Base-by-base conservation (phyloP, 108 stramenopile genomes). In the Pseudonitzschia multiseries region DNA sequence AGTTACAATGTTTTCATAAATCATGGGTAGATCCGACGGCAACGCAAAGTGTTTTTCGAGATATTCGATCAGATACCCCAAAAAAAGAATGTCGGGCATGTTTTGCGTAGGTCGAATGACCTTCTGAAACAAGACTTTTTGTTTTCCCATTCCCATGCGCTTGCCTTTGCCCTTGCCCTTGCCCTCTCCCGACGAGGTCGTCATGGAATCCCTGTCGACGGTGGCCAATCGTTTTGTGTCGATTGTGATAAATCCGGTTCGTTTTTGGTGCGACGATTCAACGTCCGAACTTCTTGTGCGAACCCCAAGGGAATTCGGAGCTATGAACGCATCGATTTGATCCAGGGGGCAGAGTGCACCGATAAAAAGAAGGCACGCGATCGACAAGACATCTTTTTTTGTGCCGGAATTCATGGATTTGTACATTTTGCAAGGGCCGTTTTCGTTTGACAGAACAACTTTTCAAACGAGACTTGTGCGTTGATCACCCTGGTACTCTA, bases 1-100 rank as follows among this genome's bases (percentile, higher is more conserved):
- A 21, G 73, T 62, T 6, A 80, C 32, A 26, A 43, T 60, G 27
- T 65, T 68, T 64, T 88, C 81, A 63, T 94, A 94, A 0, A 86
- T 70, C 91, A 94, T 92, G 33, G 89, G 86, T 24, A 94, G 70
- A 66, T 82, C 77, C 42, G 70, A 44, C 24, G 93, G 93, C 8
- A 94, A 54, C 31, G 83, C 63, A 43, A 81, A 92, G 24, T 81
- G 71, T 22, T 76, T 56, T 77, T 92, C 89, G 50, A 94, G 60
- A 75, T 86, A 92, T 28, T 88, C 76, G 1, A 92, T 73, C 6
- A 94, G 82, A 52, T 83, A 74, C 26, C 83, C 72, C 42, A 94
- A 68, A 67, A 91, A 90, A 21, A 80, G 66, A 53, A 74, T n/a
- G 18, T 73, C 68, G 8, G 69, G 59, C 8, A 72, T 61, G 46